These are phyloP conservation scores for Ceratocystis colombiana DNA, from an alignment of 2,329 filamentous ascomycete genomes.

Conservation along the genomic window DNA sequence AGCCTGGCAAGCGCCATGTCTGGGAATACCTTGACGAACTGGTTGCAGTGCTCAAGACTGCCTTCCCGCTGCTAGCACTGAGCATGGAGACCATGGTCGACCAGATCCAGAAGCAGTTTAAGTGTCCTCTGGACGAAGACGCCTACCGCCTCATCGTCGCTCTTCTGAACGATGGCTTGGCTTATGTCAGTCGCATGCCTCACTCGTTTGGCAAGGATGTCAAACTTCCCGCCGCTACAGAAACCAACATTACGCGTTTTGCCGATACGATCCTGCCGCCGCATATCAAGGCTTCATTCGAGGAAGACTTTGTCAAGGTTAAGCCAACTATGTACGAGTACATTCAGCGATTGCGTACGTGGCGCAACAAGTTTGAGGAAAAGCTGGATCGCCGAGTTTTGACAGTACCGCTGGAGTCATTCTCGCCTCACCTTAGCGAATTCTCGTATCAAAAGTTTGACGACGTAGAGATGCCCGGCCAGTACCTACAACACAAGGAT, in stretches of 20 bases:
- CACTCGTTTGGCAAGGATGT: constrained; percentile 79
- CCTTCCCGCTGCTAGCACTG: constrained; percentile 85
- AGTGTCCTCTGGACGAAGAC: constrained; percentile 95
- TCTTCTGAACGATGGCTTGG: constrained; percentile 85
- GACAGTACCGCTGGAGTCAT: constrained; percentile 66
- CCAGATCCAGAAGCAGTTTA: constrained; percentile 98
- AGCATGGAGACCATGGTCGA: constrained; percentile 99
- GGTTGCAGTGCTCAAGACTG: constrained; percentile 89
- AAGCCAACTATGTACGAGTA: constrained; percentile 98
- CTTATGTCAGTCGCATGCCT: constrained; percentile 82
- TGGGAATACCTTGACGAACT: constrained; percentile 98
- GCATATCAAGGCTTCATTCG: constrained; percentile 93
- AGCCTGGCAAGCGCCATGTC: constrained; percentile 57
- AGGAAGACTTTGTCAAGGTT: constrained; percentile 88
- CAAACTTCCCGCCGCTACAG: constrained; percentile 79
- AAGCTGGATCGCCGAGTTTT: constrained; percentile 78
- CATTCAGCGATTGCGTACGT: constrained; percentile 89
- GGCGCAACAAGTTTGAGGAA: constrained; percentile 97
- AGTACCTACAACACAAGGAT: constrained; percentile 94
- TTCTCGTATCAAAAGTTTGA: constrained; percentile 98
- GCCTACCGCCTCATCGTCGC: constrained; percentile 97
- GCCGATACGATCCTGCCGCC: constrained; percentile 89
- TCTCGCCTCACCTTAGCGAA: constrained; percentile 85
- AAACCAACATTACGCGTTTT: constrained; percentile 93
- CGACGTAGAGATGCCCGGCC: constrained; percentile 93